phyloP scores from a whole-genome alignment of 202 grass and related monocot species.

The Elaeis oleifera region DNA sequence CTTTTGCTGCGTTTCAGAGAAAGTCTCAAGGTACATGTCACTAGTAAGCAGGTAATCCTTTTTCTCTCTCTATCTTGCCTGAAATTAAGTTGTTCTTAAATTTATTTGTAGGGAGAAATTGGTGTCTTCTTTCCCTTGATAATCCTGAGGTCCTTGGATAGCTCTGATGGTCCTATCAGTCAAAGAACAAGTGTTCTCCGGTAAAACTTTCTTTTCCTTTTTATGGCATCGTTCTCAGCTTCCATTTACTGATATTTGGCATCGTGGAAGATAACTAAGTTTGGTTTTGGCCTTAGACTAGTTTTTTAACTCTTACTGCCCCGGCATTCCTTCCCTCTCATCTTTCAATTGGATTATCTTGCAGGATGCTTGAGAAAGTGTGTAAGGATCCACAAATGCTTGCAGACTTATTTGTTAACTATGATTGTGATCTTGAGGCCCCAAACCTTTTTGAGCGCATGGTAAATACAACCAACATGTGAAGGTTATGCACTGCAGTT shows the following conservation, averaged over 20 bases:
- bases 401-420: slow-evolving; percentile 98
- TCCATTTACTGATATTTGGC: slow-evolving; percentile 12
- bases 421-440: slow-evolving; percentile 97
- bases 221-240: slow-evolving; percentile 2
- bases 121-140: slow-evolving; percentile 98
- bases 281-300: too few relatives aligned
- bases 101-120: slow-evolving; percentile 82
- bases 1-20: slow-evolving; percentile 94
- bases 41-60: background rate
- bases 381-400: slow-evolving; percentile 99
- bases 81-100: slow-evolving; percentile 20
- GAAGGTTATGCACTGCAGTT: slow-evolving; percentile 2
- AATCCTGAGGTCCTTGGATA: slow-evolving; percentile 90
- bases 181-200: slow-evolving; percentile 89
- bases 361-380: slow-evolving; percentile 96
- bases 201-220: slow-evolving; percentile 36
- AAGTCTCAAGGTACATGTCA: slow-evolving; percentile 70
- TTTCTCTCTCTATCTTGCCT: slow-evolving; percentile 25
- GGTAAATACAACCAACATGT: slow-evolving; percentile 34
- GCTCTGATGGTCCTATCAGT: slow-evolving; percentile 64
- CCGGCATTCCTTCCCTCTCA: too few relatives aligned
- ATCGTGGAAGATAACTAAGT: slow-evolving; percentile 1
- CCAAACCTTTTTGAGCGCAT: slow-evolving; percentile 93
- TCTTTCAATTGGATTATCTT: slow-evolving; percentile 27
- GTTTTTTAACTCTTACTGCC: too few relatives aligned